A percentile compares a stretch with the other conserved stretches of the same genome.
phyloP scores from a whole-genome alignment of 768 basidiomycete genomes.

The Gyrodon lividus region DNA sequence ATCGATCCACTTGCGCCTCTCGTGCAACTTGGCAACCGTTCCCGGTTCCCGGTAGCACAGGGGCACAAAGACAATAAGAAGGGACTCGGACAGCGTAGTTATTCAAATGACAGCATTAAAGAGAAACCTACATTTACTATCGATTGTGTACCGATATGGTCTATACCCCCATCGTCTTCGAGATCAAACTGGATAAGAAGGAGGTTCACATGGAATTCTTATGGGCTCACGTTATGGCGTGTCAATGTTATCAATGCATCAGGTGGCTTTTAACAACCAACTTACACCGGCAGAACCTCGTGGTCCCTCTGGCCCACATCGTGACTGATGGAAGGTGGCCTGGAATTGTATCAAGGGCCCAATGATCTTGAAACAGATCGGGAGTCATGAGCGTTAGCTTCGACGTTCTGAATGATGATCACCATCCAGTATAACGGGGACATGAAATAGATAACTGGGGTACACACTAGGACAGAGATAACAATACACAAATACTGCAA shows the following conservation, averaged over 20 bases:
- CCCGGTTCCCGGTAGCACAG: not conserved
- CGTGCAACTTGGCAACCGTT: too few species aligned
- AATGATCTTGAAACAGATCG: constrained; percentile 1
- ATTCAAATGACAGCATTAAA: not conserved
- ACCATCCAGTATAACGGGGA: not conserved
- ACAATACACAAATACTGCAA: constrained; percentile 23
- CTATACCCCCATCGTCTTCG: constrained; percentile 7
- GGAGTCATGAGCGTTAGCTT: not conserved
- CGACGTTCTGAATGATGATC: not conserved
- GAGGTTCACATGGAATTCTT: constrained; percentile 13
- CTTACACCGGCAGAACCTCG: too few species aligned
- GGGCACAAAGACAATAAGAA: not conserved
- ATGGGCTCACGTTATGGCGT: too few species aligned
- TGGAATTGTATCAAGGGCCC: constrained; percentile 3
- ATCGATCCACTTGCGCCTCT: not conserved
- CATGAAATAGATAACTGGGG: constrained; percentile 1
- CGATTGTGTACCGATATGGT: constrained; percentile 4
- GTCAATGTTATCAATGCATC: constrained; percentile 11
- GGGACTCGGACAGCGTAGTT: constrained; percentile 1
- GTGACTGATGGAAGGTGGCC: not conserved
- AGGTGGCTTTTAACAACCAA: too few species aligned
- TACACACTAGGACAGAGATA: constrained; percentile 17
- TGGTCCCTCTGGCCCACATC: too few species aligned
- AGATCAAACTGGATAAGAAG: constrained; percentile 25
- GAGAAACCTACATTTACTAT: constrained; percentile 9